Conservation (phyloP, 2,329 filamentous ascomycete species). For the Ilyonectria robusta region DNA sequence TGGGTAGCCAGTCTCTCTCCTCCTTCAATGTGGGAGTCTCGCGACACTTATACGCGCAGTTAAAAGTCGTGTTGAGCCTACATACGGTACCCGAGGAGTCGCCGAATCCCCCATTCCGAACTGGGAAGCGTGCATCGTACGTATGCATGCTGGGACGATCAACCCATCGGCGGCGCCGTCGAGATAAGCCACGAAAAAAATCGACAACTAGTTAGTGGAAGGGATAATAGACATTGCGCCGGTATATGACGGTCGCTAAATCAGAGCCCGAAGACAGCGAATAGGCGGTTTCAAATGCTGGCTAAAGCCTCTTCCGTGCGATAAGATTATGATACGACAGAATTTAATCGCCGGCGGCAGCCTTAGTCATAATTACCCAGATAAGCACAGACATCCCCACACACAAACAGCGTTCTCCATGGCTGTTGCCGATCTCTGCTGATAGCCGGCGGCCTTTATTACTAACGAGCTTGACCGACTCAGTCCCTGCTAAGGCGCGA, state of each 20-base stretch:
- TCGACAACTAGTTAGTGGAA: not conserved
- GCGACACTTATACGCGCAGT: not conserved
- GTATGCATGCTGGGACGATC: not conserved
- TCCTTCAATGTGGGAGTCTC: not conserved
- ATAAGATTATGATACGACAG: not conserved
- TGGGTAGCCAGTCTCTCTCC: not conserved
- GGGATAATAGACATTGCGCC: not conserved
- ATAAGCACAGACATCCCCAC: not conserved
- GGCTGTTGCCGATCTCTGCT: not conserved
- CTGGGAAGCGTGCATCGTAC: not conserved
- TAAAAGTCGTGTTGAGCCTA: not conserved
- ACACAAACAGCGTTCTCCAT: not conserved
- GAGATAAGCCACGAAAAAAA: not conserved
- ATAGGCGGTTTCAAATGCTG: not conserved
- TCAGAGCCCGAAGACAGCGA: not conserved
- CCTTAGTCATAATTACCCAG: conserved; percentile 3
- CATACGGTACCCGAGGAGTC: not conserved
- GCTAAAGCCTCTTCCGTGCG: not conserved
- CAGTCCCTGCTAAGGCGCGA: not conserved
- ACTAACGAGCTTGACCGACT: not conserved
- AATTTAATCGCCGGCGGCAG: conserved; percentile 1
- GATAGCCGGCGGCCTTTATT: conserved; percentile 8
- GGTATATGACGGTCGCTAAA: not conserved
- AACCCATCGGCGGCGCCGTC: not conserved
- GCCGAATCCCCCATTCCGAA: not conserved